Base-by-base conservation (phyloP, 345 rosid species). In the Passiflora organensis region DNA sequence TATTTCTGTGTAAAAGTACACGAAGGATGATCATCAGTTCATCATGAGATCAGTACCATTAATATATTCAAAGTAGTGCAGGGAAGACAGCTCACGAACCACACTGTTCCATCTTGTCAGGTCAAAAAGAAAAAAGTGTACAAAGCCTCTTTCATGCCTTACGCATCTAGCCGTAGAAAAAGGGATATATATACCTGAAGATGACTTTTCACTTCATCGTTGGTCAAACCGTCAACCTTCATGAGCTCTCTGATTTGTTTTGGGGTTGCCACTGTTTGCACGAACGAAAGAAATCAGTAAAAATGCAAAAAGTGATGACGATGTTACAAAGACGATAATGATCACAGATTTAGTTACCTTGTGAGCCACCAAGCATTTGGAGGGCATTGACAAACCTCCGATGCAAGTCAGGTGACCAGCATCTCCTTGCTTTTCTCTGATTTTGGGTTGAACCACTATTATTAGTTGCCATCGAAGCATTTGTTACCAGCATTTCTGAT, bases 201-300 rank as follows among this genome's bases (percentile, higher is more conserved):
- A 77, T 94, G 99, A 85, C 99, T 94, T 79, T 94, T 94, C 60
- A 94, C 97, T 76, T 94, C 99, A 74, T 94, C 99, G 55, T 94
- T 94, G 79, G 99, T 94, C 91, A 94, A 85, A 68, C 99, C 97
- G 51, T 89, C 99, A 60, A 94, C 99, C 83, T 94, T 94, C 99
- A 94, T 94, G 42, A 89, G 71, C 60, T 94, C 99, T 55, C 99
- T 82, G 63, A 94, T 94, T 60, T 94, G 99, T 72, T 94, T 94
- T 21, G 99, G 99, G 6, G 99, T 94, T 39, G 97, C 99, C 59
- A 85, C 99, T 93, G 69, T 46, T 50, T 54, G 1, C 28, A 32
- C 28, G 25, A 15, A 32, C 62, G 15, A 18, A 39, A 56, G 80
- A 51, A 72, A 63, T 14, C 53, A 56, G 38, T 49, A 43, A 42